phyloP scores from a whole-genome alignment of 2,329 filamentous ascomycete genomes.

The Xylaria sp. region DNA sequence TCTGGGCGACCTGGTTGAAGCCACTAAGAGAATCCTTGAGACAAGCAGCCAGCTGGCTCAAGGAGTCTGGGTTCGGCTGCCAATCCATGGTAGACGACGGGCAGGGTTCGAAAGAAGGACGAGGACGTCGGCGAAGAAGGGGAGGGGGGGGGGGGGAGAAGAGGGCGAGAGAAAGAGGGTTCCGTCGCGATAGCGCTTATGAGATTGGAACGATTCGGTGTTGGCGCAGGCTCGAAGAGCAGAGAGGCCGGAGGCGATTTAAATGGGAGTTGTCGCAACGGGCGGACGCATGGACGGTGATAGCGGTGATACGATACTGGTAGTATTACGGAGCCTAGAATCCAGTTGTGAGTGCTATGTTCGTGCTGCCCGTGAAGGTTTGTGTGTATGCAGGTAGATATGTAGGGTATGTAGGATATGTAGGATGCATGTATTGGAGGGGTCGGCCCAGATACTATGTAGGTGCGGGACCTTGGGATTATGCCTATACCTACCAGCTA shows the following conservation, averaged over 20 bases:
- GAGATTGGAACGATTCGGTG: slow-evolving; percentile 3
- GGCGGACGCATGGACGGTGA: slow-evolving; percentile 18
- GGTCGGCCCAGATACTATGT: slow-evolving; percentile 6
- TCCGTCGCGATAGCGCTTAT: slow-evolving; percentile 7
- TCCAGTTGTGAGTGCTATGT: slow-evolving; percentile 6
- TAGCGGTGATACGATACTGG: slow-evolving; percentile 2
- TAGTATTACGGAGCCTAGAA: slow-evolving; percentile 1
- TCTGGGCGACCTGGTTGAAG: slow-evolving; percentile 81
- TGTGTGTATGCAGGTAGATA: neutral
- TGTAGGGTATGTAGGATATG: slow-evolving; percentile 1
- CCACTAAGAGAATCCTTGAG: slow-evolving; percentile 92
- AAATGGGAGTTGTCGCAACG: slow-evolving; percentile 28
- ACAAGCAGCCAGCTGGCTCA: slow-evolving; percentile 88
- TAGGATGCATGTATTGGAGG: slow-evolving; percentile 7
- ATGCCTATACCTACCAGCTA: slow-evolving; percentile 1
- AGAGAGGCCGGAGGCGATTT: slow-evolving; percentile 1
- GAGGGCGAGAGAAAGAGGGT: neutral
- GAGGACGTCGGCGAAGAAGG: neutral
- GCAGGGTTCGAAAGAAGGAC: slow-evolving; percentile 18
- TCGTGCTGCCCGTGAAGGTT: slow-evolving; percentile 7
- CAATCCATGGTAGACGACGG: slow-evolving; percentile 76
- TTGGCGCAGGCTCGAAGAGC: slow-evolving; percentile 13
- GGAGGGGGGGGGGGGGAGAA: neutral
- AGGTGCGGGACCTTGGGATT: slow-evolving; percentile 20
- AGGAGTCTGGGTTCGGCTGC: slow-evolving; percentile 87